Evolutionary conservation across 2,329 filamentous ascomycete species (phyloP).

Genomic region (Graphium sp.): DNA sequence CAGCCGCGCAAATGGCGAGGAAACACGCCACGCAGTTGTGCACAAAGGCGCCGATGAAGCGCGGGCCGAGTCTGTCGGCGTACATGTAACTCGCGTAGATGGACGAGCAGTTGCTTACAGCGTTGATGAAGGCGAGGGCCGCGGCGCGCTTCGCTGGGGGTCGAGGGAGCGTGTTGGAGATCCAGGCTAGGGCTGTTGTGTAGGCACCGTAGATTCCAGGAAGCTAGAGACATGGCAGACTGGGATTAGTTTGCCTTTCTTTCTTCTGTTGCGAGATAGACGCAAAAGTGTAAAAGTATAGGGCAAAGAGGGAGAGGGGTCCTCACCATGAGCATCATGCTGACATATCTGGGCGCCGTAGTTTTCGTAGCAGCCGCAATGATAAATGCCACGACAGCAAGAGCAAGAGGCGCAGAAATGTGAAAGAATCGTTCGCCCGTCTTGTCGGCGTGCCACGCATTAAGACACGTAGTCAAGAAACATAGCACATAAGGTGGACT

Average conservation of each 20-base stretch:
- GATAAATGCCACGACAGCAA: conserved; percentile 49
- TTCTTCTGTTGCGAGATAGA: conserved; percentile 5
- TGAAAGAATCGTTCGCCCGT: conserved; percentile 58
- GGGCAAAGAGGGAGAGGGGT: conserved; percentile 4
- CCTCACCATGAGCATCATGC: conserved; percentile 53
- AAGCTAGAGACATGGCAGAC: conserved; percentile 15
- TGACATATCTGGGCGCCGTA: conserved; percentile 45
- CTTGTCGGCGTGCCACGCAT: conserved; percentile 54
- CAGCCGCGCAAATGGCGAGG: conserved; percentile 46
- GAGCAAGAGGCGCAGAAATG: conserved; percentile 40
- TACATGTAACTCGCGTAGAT: conserved; percentile 61
- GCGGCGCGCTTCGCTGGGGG: conserved; percentile 57
- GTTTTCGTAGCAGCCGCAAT: conserved; percentile 45
- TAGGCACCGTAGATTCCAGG: conserved; percentile 48
- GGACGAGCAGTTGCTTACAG: conserved; percentile 35
- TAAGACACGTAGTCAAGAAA: conserved; percentile 43
- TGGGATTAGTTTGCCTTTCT: conserved; percentile 4
- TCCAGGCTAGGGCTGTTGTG: conserved; percentile 57
- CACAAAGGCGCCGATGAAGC: conserved; percentile 40
- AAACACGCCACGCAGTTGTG: conserved; percentile 51
- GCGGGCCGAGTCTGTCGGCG: conserved; percentile 24
- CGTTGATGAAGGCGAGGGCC: conserved; percentile 61
- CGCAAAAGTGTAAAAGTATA: too few species aligned
- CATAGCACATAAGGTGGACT: conserved; percentile 48
- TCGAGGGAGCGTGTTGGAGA: conserved; percentile 56